Evolutionary conservation across 2,329 filamentous ascomycete genomes (phyloP).

Genomic region (Chaetothyriales sp.): DNA sequence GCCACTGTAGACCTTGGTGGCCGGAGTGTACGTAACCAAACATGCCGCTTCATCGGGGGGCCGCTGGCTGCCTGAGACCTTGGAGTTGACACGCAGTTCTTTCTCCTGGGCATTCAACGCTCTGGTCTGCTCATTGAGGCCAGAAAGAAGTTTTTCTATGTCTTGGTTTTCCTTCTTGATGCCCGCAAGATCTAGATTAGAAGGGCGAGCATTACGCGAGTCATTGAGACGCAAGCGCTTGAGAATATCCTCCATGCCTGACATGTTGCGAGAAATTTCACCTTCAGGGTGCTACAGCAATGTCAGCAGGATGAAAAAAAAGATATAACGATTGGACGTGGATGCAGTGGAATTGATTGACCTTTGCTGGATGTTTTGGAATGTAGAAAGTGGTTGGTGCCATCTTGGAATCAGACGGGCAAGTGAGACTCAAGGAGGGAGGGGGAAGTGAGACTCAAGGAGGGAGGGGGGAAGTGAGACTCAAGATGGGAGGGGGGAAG

Average conservation of each 20-base stretch:
- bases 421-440: neutral
- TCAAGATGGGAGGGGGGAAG: no score
- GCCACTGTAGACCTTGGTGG: slow-evolving; percentile 23
- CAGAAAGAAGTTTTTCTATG: slow-evolving; percentile 42
- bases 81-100: slow-evolving; percentile 24
- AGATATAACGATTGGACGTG: neutral
- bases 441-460: neutral
- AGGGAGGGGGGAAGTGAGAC: neutral
- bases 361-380: neutral
- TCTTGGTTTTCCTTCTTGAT: slow-evolving; percentile 9
- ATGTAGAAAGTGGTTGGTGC: neutral
- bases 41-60: slow-evolving; percentile 21
- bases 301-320: neutral
- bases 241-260: slow-evolving; percentile 51
- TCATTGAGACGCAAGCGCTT: slow-evolving; percentile 29
- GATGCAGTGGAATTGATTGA: neutral
- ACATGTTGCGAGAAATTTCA: neutral
- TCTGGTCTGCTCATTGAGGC: slow-evolving; percentile 57
- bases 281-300: neutral
- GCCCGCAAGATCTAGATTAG: slow-evolving; percentile 1
- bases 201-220: slow-evolving; percentile 10
- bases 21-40: slow-evolving; percentile 28
- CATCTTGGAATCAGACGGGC: neutral
- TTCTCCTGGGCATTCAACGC: slow-evolving; percentile 47
- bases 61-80: slow-evolving; percentile 8